A percentile compares a stretch with the other conserved stretches of the same genome.
Conservation (phyloP, 1,139 yeast species). For the Trichomonascaceae sp. region DNA sequence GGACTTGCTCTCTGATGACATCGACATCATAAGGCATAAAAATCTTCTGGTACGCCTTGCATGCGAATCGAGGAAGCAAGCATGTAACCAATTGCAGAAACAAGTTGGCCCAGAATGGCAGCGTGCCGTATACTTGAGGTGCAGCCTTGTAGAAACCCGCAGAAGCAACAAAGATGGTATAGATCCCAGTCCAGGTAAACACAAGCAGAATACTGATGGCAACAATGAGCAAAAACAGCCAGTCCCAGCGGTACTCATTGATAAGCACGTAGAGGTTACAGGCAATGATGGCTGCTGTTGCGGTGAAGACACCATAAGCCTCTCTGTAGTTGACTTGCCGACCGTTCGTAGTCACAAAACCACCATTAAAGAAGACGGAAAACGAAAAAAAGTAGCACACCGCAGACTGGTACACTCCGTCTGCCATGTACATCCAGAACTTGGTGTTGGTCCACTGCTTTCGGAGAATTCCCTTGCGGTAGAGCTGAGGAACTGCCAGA, state of each 20-base stretch:
- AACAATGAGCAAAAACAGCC: conserved; percentile 60
- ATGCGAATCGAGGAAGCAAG: conserved; percentile 60
- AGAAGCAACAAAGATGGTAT: conserved; percentile 54
- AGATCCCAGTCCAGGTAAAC: conserved; percentile 85
- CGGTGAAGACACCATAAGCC: conserved; percentile 70
- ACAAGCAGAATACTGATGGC: conserved; percentile 53
- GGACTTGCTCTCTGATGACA: conserved; percentile 58
- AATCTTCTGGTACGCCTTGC: conserved; percentile 47
- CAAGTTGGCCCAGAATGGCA: conserved; percentile 70
- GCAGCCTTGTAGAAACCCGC: conserved; percentile 73
- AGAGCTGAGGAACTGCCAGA: conserved; percentile 78
- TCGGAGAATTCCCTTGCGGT: conserved; percentile 72
- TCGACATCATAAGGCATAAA: conserved; percentile 70
- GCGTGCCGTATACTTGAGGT: conserved; percentile 55
- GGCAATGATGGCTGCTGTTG: conserved; percentile 66
- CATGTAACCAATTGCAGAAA: conserved; percentile 61
- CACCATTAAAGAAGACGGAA: conserved; percentile 43
- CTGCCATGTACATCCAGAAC: conserved; percentile 72
- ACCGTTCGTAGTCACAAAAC: conserved; percentile 52
- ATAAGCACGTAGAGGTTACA: conserved; percentile 69
- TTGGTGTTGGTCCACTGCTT: conserved; percentile 68
- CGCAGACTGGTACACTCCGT: conserved; percentile 81
- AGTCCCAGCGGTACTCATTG: conserved; percentile 91
- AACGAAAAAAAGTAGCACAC: conserved; percentile 82
- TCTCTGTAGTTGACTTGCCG: conserved; percentile 66